Base-by-base conservation (phyloP, 257 asterid genomes). In the Gardenia jasminoides region DNA sequence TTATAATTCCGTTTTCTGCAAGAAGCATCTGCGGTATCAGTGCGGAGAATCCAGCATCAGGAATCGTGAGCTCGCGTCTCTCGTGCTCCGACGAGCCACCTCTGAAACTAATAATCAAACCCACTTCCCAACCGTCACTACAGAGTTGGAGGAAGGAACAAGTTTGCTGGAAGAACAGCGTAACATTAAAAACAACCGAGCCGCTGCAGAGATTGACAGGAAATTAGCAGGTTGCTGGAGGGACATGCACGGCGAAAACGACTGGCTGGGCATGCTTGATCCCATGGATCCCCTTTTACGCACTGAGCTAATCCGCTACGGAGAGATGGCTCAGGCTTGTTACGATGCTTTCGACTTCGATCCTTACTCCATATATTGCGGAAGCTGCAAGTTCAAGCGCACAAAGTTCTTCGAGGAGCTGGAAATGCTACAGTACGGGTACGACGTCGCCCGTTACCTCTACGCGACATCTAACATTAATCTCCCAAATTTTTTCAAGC, bases 291-390 rank as follows among this genome's bases (percentile, higher is more conserved):
- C 82, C 6, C 70, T 84, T 10, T 52, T 82, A 47, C 80, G 85
- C 7, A 39, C 59, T 13, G 84, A 84, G 50, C 72, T 76, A 28
- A 82, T 79, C 22, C 85, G 85, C 13, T 84, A 84, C 24, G 85
- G 84, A 2, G 88, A 82, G n/a, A 79, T 82, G 88, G 74, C 81
- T 3, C 84, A 79, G 72, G 84, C 83, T 1, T 84, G 87, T 79
- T 84, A 81, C 30, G 85, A 84, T 44, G 87, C 83, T 7, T 84
- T 78, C 48, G 79, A 81, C 26, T 79, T 74, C 19, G 86, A 83
- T 7, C 86, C 86, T 1, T 79, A 28, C 31, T 83, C 86, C 3
- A 79, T 75, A 10, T 78, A 80, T 20, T 82, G 84, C 73, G 80
- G 79, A 1, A 75, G 79, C 79, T 80, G 78, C 8, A 81, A 79